phyloP scores from a whole-genome alignment of 352 stramenopile genomes.

The Peronospora farinosa region DNA sequence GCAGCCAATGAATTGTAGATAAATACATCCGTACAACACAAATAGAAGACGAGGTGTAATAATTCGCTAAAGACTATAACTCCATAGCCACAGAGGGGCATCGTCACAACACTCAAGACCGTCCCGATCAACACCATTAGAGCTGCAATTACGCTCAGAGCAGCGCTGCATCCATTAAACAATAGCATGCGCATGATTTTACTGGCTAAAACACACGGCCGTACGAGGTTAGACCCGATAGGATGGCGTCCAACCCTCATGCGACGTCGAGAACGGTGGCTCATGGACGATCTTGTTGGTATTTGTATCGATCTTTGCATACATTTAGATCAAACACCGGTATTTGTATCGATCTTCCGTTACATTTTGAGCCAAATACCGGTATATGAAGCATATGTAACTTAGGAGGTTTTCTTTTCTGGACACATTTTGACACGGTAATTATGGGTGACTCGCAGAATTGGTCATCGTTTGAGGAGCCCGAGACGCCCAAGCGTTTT shows the following conservation, averaged over 20 bases:
- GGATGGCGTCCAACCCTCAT: conserved; percentile 7
- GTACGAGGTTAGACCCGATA: conserved; percentile 22
- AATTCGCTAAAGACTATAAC: conserved; percentile 44
- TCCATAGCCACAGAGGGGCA: conserved; percentile 55
- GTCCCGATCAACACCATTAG: conserved; percentile 20
- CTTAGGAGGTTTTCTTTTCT: neutral
- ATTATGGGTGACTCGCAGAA: conserved; percentile 75
- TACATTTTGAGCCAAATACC: too few relatives aligned
- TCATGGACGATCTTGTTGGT: too few relatives aligned
- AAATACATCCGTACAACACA: conserved; percentile 35
- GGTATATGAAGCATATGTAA: too few relatives aligned
- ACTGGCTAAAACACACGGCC: conserved; percentile 19
- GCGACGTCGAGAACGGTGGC: conserved; percentile 8
- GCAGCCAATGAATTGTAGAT: conserved; percentile 51
- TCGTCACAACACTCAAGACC: conserved; percentile 25
- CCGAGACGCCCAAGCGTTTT: conserved; percentile 25
- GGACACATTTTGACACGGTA: neutral
- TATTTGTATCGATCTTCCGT: neutral
- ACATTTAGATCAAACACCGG: neutral
- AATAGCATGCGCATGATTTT: conserved; percentile 26
- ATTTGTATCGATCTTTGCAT: neutral
- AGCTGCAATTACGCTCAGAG: conserved; percentile 16
- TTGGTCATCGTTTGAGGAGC: conserved; percentile 70
- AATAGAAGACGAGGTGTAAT: conserved; percentile 33
- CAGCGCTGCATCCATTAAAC: conserved; percentile 25